Evolutionary conservation across 2,329 filamentous ascomycete genomes (phyloP), one percentile per base, ranked within the genome.

Genomic region (Penicillium italicum): DNA sequence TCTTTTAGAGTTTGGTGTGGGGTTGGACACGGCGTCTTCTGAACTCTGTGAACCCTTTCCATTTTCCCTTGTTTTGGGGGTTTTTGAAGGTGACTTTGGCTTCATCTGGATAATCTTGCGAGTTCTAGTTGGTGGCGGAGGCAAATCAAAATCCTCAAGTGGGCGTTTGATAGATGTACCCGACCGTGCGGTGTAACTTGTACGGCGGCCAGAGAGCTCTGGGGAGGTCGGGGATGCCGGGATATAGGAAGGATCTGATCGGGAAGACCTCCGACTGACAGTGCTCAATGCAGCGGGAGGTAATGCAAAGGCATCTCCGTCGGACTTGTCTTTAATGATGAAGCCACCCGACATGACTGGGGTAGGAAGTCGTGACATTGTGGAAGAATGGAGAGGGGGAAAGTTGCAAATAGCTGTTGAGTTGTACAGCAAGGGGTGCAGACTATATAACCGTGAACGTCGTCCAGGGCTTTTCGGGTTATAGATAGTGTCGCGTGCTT

Each of bases 41-140:
- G 61, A 55, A 45, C 49, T 50, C 58, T 58, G 62, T 10, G 53
- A 33, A 11, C 48, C 40, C 18, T 67, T 70, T 31, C 46, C 58
- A 28, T 44, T 67, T 6, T 70, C 67, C 41, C 69, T 70, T 30
- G 66, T 47, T 63, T 62, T 60, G 34, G 70, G 62, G 52, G 75
- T 69, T 57, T 78, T 69, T 62, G 26, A 11, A 4, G 71, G 71
- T 3, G 70, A 69, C 57, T 79, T 79, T 11, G 85, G 93, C 74
- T 96, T 96, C 92, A 97, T 96, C 76, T 97, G 93, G 56, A 97
- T 97, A 71, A 99, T 97, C 77, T 95, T 97, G 67, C 93, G 87
- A 40, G 91, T 90, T 60, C 93, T 82, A 3, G 92, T 96, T 0
- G 94, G 94, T 16, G 93, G 94, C 10, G 94, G 94, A 20, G 94